Evolutionary conservation across 192 early-diverging fungal species (phyloP).

Genomic region (Coemansia asiatica): DNA sequence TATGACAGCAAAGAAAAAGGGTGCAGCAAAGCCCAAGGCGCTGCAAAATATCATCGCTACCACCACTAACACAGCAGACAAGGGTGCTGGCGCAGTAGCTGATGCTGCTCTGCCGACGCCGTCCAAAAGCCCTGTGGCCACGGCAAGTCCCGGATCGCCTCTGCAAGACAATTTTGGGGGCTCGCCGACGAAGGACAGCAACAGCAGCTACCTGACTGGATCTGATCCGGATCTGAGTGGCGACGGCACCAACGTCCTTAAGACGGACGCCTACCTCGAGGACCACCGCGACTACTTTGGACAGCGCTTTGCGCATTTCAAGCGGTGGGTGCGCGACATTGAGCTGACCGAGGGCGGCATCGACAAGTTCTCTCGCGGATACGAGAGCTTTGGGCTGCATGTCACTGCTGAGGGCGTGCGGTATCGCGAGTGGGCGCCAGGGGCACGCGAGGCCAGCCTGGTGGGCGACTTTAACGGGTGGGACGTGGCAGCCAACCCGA

Average conservation of each 20-base stretch:
- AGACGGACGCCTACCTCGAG: slow-evolving; percentile 77
- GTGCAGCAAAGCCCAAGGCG: slow-evolving; percentile 14
- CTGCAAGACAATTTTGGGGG: slow-evolving; percentile 13
- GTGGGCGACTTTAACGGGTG: slow-evolving; percentile 96
- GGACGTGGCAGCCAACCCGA: slow-evolving; percentile 70
- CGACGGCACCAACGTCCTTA: slow-evolving; percentile 67
- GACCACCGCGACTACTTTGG: slow-evolving; percentile 65
- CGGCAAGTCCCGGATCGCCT: slow-evolving; percentile 9
- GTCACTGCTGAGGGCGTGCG: slow-evolving; percentile 64
- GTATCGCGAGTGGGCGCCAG: slow-evolving; percentile 97
- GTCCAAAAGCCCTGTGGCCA: background rate
- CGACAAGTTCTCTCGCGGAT: slow-evolving; percentile 80
- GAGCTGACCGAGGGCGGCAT: slow-evolving; percentile 73
- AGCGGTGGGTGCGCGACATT: slow-evolving; percentile 73
- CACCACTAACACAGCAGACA: background rate
- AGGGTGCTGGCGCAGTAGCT: background rate
- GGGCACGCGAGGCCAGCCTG: slow-evolving; percentile 71
- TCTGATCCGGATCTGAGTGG: slow-evolving; percentile 42
- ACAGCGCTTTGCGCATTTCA: slow-evolving; percentile 59
- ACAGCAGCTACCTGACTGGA: slow-evolving; percentile 24
- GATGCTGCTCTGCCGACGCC: background rate
- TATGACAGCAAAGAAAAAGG: slow-evolving; percentile 39
- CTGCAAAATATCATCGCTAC: slow-evolving; percentile 5
- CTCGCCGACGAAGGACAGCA: slow-evolving; percentile 13
- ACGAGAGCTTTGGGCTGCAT: slow-evolving; percentile 81